Evolutionary conservation across 371 early-diverging fungal species (phyloP), one percentile per base, ranked within the genome.

Genomic region (Apophysomyces elegans): DNA sequence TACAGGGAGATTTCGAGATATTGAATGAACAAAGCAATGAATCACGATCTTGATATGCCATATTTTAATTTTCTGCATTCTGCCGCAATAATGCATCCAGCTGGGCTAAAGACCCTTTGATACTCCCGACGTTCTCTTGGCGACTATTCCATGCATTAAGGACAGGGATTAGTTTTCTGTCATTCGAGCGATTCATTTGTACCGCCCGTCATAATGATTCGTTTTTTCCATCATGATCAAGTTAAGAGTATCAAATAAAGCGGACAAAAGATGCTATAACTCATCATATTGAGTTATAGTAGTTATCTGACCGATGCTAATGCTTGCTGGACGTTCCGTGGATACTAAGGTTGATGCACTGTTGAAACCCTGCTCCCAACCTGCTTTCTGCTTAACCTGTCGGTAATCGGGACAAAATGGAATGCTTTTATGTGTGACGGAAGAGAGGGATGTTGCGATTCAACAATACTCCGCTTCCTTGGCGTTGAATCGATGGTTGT

Each of bases 391-490:
- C 21, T 18, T 8, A 5, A 18, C 11, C 16, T 18, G 18, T n/a
- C 18, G 18, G 47, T 16, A n/a, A 47, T 47, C 16, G 47, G 3
- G 1, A 47, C 47, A n/a, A 47, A 16, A 50, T 7, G 54, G 54
- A 21, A 21, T 11, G n/a, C 9, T 21, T 7, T 50, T 11, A 0
- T 50, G 54, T 50, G 8, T n/a, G 21, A 21, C 54, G 21, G 54
- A 50, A 7, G 9, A 21, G 9, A 50, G 21, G 16, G 32, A 50
- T 5, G 54, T 50, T 18, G 54, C 9, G 11, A 26, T 4, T 9
- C 21, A 26, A 50, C 9, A 50, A 50, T n/a, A 50, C 54, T 50
- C 54, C 54, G 54, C 21, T 26, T 50, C 21, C 54, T 50, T 50
- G 32, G 54, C 54, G 21, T 50, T 50, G 54, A 50, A 50, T 50